Conservation (phyloP, 805 yeast genomes). For the Cyberlindnera suaveolens region DNA sequence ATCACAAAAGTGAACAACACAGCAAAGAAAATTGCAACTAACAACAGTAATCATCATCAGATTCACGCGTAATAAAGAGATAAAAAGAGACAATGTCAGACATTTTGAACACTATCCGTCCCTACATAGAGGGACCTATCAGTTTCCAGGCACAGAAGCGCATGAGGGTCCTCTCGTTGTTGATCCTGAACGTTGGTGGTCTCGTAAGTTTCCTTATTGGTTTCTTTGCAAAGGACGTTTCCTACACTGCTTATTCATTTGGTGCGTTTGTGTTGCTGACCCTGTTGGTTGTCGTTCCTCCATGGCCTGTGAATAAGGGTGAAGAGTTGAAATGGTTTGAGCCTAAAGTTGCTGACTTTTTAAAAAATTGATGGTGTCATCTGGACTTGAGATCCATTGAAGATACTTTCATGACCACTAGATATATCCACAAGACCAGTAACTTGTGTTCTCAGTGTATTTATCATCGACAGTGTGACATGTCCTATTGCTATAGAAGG, state of each 20-base stretch:
- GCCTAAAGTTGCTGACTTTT: constrained; percentile 7
- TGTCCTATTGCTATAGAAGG: too few relatives aligned
- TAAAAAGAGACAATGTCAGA: constrained; percentile 2
- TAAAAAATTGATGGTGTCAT: not conserved
- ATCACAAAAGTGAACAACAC: too few relatives aligned
- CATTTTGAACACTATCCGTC: constrained; percentile 3
- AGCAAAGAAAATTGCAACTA: too few relatives aligned
- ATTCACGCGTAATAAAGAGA: not conserved
- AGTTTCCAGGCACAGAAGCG: constrained; percentile 13
- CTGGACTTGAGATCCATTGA: too few relatives aligned
- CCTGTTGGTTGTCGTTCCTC: constrained; percentile 12
- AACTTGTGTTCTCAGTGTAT: too few relatives aligned
- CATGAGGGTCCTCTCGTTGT: constrained; percentile 2
- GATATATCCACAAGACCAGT: too few relatives aligned
- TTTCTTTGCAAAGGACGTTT: constrained; percentile 6
- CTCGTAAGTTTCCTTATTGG: constrained; percentile 8
- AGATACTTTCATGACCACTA: too few relatives aligned
- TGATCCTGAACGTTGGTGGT: constrained; percentile 8
- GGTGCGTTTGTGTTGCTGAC: not conserved
- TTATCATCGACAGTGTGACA: too few relatives aligned
- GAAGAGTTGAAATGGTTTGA: constrained; percentile 11
- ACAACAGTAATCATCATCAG: not conserved
- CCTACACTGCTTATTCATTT: constrained; percentile 2
- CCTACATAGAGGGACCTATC: constrained; percentile 15
- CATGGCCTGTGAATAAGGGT: constrained; percentile 12